phyloP scores from a whole-genome alignment of 2,329 filamentous ascomycete genomes.

The Myriangium duriaei region DNA sequence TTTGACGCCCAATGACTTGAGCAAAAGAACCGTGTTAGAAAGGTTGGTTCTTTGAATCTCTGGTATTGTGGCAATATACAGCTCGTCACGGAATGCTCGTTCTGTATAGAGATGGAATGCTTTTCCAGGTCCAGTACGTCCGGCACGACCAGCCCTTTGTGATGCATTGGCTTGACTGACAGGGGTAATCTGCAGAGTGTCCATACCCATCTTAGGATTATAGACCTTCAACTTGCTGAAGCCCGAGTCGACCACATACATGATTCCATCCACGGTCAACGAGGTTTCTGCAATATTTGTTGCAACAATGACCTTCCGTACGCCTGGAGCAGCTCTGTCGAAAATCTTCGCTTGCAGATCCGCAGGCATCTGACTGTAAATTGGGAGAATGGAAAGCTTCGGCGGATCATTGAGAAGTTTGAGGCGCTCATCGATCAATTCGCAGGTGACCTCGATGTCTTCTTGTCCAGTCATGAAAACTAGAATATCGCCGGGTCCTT shows the following conservation, averaged over 20 bases:
- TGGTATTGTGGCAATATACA: constrained; percentile 93
- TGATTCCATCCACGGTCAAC: constrained; percentile 95
- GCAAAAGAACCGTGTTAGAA: constrained; percentile 81
- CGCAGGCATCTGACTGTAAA: constrained; percentile 99
- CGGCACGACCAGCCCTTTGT: constrained; percentile 85
- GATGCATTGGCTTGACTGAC: constrained; percentile 94
- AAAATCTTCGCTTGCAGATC: constrained; percentile 98
- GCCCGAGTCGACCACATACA: constrained; percentile 94
- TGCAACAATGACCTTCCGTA: constrained; percentile 93
- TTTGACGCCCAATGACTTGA: constrained; percentile 89
- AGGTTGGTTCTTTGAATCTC: constrained; percentile 96
- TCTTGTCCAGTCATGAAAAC: constrained; percentile 99
- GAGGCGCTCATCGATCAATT: constrained; percentile 76
- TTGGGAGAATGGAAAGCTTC: constrained; percentile 85
- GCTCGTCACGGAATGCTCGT: constrained; percentile 84
- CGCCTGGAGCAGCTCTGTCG: constrained; percentile 75
- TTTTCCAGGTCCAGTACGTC: constrained; percentile 88
- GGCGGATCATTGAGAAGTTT: constrained; percentile 87
- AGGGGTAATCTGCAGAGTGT: constrained; percentile 92
- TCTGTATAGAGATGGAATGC: constrained; percentile 92
- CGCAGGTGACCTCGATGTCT: constrained; percentile 94
- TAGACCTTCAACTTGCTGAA: constrained; percentile 98
- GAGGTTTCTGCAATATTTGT: constrained; percentile 98
- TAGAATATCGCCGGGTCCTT: constrained; percentile 82
- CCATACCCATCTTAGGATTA: constrained; percentile 98